phyloP scores from a whole-genome alignment of 345 rosid species.

The Moringa oleifera region DNA sequence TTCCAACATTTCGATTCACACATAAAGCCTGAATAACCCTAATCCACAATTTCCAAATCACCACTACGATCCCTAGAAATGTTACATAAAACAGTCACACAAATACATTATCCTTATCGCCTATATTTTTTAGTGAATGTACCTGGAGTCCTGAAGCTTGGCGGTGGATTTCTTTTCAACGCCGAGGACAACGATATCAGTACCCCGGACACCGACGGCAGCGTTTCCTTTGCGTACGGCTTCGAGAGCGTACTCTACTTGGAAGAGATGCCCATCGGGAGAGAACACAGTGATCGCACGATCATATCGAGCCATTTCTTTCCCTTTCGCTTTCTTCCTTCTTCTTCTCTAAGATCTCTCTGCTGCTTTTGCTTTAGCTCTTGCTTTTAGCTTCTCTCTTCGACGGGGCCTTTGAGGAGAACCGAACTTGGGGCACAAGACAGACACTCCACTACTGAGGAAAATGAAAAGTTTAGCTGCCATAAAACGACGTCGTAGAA shows the following conservation, averaged over 20 bases:
- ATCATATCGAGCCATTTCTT: conserved; percentile 79
- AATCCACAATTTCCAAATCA: neutral
- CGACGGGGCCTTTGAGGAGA: neutral
- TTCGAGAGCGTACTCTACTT: conserved; percentile 96
- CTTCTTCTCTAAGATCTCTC: neutral
- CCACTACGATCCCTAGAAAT: neutral
- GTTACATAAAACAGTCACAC: neutral
- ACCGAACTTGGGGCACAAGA: neutral
- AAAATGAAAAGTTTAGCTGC: too few species aligned
- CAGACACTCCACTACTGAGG: too few species aligned
- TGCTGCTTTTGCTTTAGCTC: neutral
- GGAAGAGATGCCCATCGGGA: conserved; percentile 81
- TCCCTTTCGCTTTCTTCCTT: neutral
- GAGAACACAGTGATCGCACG: conserved; percentile 95
- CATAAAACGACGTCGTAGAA: too few species aligned
- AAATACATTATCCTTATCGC: too few species aligned
- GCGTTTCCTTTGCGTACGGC: conserved; percentile 98
- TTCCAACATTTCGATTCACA: neutral
- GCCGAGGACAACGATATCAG: conserved; percentile 80
- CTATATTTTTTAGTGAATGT: too few species aligned
- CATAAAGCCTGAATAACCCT: neutral
- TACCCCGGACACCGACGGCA: conserved; percentile 90
- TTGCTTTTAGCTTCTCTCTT: neutral
- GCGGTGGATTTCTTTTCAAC: conserved; percentile 94
- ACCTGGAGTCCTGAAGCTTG: conserved; percentile 92